Conservation (phyloP, 1,284 basidiomycete species). For the Ustilago xerochloae region DNA sequence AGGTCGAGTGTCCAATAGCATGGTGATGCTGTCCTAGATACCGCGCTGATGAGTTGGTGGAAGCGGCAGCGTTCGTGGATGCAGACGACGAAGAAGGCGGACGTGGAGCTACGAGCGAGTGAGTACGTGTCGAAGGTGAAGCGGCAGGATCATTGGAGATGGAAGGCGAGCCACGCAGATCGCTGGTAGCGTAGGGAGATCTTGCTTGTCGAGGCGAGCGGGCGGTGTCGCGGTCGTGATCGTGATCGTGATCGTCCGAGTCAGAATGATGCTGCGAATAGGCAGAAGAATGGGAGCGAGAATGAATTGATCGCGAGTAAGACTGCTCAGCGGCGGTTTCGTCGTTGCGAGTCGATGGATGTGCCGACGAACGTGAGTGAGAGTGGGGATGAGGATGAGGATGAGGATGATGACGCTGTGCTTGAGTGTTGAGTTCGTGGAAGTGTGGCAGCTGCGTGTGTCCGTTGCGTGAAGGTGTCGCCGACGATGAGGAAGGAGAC, state of each 20-base stretch:
- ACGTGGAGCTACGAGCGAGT: constrained; percentile 11
- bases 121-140: constrained; percentile 16
- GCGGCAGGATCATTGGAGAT: background rate
- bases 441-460: constrained; percentile 20
- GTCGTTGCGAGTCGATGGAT: constrained; percentile 5
- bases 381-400: constrained; percentile 3
- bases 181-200: constrained; percentile 36
- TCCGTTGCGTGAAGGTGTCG: background rate
- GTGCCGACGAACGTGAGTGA: constrained; percentile 7
- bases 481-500: constrained; percentile 8
- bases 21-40: constrained; percentile 27
- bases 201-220: constrained; percentile 34
- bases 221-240: constrained; percentile 15
- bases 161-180: constrained; percentile 36
- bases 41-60: background rate
- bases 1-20: constrained; percentile 5
- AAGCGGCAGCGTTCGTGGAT: background rate
- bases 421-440: constrained; percentile 14
- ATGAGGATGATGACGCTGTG: constrained; percentile 17
- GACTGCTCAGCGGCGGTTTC: constrained; percentile 4
- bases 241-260: constrained; percentile 14
- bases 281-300: constrained; percentile 25
- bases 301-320: constrained; percentile 17
- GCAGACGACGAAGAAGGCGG: constrained; percentile 9
- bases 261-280: constrained; percentile 30